phyloP scores from a whole-genome alignment of 2,329 filamentous ascomycete genomes.

The Didymella keratinophila region DNA sequence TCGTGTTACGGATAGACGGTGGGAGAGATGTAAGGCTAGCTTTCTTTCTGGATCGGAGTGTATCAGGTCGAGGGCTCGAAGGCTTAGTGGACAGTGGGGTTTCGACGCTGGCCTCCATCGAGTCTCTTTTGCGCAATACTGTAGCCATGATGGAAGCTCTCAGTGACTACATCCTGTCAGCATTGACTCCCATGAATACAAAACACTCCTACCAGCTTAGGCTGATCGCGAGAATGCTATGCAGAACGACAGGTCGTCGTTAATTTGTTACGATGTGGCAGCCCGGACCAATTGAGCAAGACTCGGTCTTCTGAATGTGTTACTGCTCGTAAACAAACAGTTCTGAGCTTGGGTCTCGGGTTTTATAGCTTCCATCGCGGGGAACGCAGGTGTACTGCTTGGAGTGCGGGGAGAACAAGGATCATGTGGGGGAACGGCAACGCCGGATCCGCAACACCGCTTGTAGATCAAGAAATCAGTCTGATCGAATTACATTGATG shows the following conservation, averaged over 20 bases:
- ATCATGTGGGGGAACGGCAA: slow-evolving; percentile 32
- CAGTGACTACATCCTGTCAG: neutral
- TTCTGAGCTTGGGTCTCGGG: neutral
- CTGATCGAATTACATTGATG: slow-evolving; percentile 15
- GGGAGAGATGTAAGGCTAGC: slow-evolving; percentile 39
- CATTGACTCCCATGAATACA: neutral
- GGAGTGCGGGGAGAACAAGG: slow-evolving; percentile 41
- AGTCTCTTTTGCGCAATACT: slow-evolving; percentile 36
- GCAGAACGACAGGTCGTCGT: neutral
- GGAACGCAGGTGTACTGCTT: slow-evolving; percentile 1
- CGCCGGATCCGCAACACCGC: slow-evolving; percentile 37
- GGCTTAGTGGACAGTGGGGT: slow-evolving; percentile 15
- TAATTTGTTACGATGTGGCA: neutral
- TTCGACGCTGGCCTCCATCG: slow-evolving; percentile 40
- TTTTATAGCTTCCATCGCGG: slow-evolving; percentile 19
- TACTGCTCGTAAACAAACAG: neutral
- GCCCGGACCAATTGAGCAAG: neutral
- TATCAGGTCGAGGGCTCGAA: slow-evolving; percentile 26
- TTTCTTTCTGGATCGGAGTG: slow-evolving; percentile 33
- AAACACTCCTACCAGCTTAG: neutral
- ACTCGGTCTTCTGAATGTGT: neutral
- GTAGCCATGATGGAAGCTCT: slow-evolving; percentile 15
- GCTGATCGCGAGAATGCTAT: neutral
- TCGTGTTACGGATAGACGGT: slow-evolving; percentile 41
- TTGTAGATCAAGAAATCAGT: neutral